phyloP scores from a whole-genome alignment of 306 rosid species.

The Heteromeles arbutifolia region DNA sequence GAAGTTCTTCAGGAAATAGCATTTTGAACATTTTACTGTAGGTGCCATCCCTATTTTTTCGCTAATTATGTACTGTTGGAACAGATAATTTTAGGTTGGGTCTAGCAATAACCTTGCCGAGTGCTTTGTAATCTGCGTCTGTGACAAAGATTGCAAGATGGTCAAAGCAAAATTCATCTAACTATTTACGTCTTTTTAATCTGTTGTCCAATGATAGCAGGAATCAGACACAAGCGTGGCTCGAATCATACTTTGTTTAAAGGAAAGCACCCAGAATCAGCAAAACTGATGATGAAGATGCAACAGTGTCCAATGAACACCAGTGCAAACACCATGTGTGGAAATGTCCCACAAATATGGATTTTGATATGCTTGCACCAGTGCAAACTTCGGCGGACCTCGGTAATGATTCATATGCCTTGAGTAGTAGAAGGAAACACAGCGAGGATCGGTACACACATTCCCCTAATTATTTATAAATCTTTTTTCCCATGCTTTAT shows the following conservation, averaged over 20 bases:
- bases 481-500: constrained; percentile 14
- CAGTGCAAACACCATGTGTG: constrained; percentile 41
- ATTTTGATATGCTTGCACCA: constrained; percentile 20
- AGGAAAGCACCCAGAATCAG: constrained; percentile 35
- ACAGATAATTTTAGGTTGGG: neutral
- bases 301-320: constrained; percentile 19
- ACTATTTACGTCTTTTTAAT: neutral
- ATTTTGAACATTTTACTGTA: constrained; percentile 22
- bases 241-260: constrained; percentile 31
- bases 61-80: neutral
- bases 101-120: neutral
- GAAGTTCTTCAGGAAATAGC: constrained; percentile 84
- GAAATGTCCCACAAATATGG: constrained; percentile 29
- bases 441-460: constrained; percentile 38
- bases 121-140: neutral
- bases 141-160: neutral
- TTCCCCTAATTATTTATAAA: constrained; percentile 14
- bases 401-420: constrained; percentile 41
- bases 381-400: constrained; percentile 35
- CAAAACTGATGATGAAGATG: constrained; percentile 37
- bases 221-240: constrained; percentile 21
- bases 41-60: neutral
- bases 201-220: constrained; percentile 23
- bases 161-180: neutral
- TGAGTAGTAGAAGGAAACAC: constrained; percentile 43